phyloP scores from a whole-genome alignment of 2,329 filamentous ascomycete species.

The Colletotrichum cereale region DNA sequence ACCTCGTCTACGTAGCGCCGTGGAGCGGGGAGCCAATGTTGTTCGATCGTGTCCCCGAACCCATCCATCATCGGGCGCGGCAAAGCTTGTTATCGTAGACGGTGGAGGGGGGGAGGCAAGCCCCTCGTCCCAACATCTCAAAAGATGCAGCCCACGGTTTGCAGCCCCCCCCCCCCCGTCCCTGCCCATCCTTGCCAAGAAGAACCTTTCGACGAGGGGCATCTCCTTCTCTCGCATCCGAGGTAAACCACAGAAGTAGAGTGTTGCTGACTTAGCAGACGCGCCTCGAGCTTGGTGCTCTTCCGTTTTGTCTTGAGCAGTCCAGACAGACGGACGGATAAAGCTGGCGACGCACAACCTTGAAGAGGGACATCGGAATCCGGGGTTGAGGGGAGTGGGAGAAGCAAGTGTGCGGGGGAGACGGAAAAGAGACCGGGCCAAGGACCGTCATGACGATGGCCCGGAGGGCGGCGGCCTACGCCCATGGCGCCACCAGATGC shows the following conservation, averaged over 20 bases:
- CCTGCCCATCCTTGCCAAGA: background rate
- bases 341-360: slow-evolving; percentile 15
- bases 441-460: background rate
- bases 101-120: background rate
- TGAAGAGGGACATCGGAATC: slow-evolving; percentile 14
- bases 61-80: slow-evolving; percentile 4
- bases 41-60: slow-evolving; percentile 1
- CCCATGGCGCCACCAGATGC: background rate
- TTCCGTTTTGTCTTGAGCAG: background rate
- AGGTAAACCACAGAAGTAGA: background rate
- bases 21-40: background rate
- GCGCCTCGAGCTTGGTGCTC: too few relatives aligned
- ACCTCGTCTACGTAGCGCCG: background rate
- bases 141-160: background rate
- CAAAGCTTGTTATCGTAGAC: slow-evolving; percentile 14
- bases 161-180: background rate
- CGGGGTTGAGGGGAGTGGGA: slow-evolving; percentile 5
- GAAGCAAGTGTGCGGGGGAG: slow-evolving; percentile 28
- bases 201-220: too few relatives aligned
- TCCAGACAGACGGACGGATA: slow-evolving; percentile 19
- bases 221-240: slow-evolving; percentile 21
- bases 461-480: background rate
- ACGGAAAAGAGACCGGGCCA: background rate
- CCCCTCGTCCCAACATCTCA: too few relatives aligned
- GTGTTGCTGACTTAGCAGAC: background rate